phyloP scores from a whole-genome alignment of 2,329 filamentous ascomycete genomes.

The Truncatella angustata region DNA sequence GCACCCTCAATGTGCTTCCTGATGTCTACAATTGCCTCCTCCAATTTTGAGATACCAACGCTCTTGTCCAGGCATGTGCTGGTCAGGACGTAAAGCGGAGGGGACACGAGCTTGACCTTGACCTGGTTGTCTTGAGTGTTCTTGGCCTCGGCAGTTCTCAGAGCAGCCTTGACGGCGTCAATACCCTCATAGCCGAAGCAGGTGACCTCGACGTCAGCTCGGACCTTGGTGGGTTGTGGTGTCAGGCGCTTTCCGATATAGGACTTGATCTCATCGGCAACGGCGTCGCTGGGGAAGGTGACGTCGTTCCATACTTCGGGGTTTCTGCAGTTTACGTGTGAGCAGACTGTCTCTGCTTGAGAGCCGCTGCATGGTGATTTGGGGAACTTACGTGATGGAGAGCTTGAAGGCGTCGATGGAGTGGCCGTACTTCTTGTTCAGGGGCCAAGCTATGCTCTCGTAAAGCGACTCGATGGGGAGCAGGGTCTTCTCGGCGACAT shows the following conservation, averaged over 20 bases:
- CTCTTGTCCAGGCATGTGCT: conserved; percentile 94
- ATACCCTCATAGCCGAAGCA: conserved; percentile 97
- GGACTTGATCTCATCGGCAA: conserved; percentile 84
- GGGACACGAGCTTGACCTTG: conserved; percentile 98
- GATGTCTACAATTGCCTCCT: conserved; percentile 88
- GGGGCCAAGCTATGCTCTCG: conserved; percentile 90
- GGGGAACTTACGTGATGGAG: conserved; percentile 77
- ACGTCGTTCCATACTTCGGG: conserved; percentile 95
- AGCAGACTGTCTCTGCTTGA: neutral
- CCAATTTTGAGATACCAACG: conserved; percentile 77
- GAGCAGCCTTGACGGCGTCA: conserved; percentile 92
- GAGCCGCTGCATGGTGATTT: conserved; percentile 13
- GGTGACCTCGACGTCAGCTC: conserved; percentile 94
- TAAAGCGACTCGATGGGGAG: conserved; percentile 94
- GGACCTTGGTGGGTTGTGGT: conserved; percentile 97
- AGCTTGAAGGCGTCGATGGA: conserved; percentile 98
- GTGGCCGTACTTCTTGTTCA: conserved; percentile 97
- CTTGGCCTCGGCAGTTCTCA: conserved; percentile 85
- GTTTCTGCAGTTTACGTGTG: conserved; percentile 56
- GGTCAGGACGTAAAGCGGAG: conserved; percentile 93
- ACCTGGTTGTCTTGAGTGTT: conserved; percentile 93
- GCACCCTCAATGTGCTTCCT: conserved; percentile 73
- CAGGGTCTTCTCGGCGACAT: conserved; percentile 95
- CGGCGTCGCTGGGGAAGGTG: conserved; percentile 79
- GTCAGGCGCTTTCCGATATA: conserved; percentile 98